Evolutionary conservation across 2,329 filamentous ascomycete species (phyloP).

Genomic region (Huntiella decipiens): DNA sequence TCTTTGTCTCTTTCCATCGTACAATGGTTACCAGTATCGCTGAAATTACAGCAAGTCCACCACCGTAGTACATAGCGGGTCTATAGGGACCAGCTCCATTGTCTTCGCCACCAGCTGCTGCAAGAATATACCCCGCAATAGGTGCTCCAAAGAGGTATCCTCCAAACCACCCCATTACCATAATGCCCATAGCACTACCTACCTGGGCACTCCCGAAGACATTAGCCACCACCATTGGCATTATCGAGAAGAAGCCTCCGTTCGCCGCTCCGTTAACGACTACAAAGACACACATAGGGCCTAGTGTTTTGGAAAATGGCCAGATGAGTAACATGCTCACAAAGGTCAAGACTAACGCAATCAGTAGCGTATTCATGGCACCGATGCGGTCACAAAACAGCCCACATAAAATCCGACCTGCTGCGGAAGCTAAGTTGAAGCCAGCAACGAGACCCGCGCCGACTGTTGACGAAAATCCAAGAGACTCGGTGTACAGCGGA

Average conservation of each 20-base stretch:
- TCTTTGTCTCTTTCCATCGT: conserved; percentile 24
- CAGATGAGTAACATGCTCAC: conserved; percentile 41
- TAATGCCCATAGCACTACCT: conserved; percentile 40
- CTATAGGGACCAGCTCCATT: conserved; percentile 32
- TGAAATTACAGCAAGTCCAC: conserved; percentile 28
- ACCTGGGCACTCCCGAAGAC: conserved; percentile 37
- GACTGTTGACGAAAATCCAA: conserved; percentile 32
- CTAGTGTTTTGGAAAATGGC: conserved; percentile 37
- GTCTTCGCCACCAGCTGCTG: conserved; percentile 32
- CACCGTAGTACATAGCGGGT: conserved; percentile 44
- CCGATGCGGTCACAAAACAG: conserved; percentile 34
- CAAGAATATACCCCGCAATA: conserved; percentile 40
- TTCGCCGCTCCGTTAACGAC: conserved; percentile 41
- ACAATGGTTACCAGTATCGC: conserved; percentile 24
- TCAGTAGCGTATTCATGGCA: conserved; percentile 33
- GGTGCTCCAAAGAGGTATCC: conserved; percentile 43
- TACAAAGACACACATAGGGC: conserved; percentile 34
- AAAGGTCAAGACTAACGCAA: conserved; percentile 31
- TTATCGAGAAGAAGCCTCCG: conserved; percentile 43
- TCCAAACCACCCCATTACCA: conserved; percentile 38
- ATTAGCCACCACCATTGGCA: conserved; percentile 42
- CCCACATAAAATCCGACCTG: conserved; percentile 36
- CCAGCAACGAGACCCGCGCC: conserved; percentile 40
- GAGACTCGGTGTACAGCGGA: conserved; percentile 33
- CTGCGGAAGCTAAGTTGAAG: conserved; percentile 40